Evolutionary conservation across 192 early-diverging fungal species (phyloP), one percentile per base, ranked within the genome.

Genomic region (Rhizophagus sp.): DNA sequence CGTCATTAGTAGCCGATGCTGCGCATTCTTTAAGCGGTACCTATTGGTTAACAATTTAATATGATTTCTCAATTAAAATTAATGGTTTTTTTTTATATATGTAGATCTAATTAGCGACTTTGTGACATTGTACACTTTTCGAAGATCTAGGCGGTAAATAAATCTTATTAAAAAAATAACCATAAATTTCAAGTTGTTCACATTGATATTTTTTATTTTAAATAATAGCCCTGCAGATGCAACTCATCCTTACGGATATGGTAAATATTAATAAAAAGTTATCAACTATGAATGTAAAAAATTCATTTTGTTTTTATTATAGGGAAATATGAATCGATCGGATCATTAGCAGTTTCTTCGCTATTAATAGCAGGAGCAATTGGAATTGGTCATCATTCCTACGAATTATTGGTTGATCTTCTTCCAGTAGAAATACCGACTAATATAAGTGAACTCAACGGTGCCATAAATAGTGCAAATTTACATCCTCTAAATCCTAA

Each of bases 121-220:
- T 71, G 94, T 95, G 4, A 94, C 95, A 24, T 79, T 96, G n/a
- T 94, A 92, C 75, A 89, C 93, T 22, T 94, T 92, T 78, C 86
- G 88, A 62, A 89, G 88, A 80, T 93, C 95, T 41, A 83, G 95
- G 73, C 44, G 44, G 44, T 47, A 47, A 47, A 41, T 41, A 41
- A 12, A 12, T 47, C 4, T 47, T 47, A 12, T 47, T 47, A 47
- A 12, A 47, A 44, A 12, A 47, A 47, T 4, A 36, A 36, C 34
- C 34, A 47, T 47, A 47, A 47, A 47, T 41, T 41, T 41, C 39
- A 41, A 41, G 44, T 47, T 47, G 11, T 47, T 12, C 44, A 47
- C 44, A 12, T 47, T 47, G 11, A 47, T 47, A 47, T 47, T 47
- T 47, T 3, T 47, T 47, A 12, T 47, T 47, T 12, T 47, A 11